Evolutionary conservation across 192 early-diverging fungal genomes (phyloP).

Genomic region (Paraglomus brasilianum): DNA sequence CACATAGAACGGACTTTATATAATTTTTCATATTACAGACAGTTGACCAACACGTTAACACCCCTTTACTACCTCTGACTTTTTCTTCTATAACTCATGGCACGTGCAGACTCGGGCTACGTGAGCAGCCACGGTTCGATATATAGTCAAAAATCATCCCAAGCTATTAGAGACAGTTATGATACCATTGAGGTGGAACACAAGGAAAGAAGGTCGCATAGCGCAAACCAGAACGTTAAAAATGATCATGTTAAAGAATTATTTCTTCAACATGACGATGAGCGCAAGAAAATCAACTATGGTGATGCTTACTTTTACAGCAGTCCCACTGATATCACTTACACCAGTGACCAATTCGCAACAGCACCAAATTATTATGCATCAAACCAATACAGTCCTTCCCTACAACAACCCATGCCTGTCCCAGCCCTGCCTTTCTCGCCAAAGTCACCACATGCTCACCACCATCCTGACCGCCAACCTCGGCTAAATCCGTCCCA

Average conservation of each 20-base stretch:
- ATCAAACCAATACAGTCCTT: background rate
- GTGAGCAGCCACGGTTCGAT: conserved; percentile 7
- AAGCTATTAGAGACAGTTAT: background rate
- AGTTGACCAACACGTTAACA: too few species aligned
- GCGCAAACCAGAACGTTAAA: background rate
- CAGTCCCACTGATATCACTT: background rate
- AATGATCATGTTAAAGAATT: background rate
- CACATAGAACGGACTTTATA: too few species aligned
- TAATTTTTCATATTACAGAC: too few species aligned
- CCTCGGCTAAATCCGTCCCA: background rate
- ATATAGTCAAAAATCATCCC: background rate
- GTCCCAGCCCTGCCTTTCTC: background rate
- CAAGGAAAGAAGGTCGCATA: background rate
- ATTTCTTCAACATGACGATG: background rate
- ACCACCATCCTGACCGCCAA: background rate
- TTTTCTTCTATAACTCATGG: background rate
- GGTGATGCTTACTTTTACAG: background rate
- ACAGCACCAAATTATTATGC: background rate
- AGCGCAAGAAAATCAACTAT: background rate
- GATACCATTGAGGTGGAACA: background rate
- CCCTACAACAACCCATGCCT: background rate
- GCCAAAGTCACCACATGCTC: background rate
- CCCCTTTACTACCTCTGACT: too few species aligned
- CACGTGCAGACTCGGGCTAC: conserved; percentile 23
- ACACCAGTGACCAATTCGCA: background rate